phyloP scores from a whole-genome alignment of 2,329 filamentous ascomycete species.

The Acrodontium crateriforme region DNA sequence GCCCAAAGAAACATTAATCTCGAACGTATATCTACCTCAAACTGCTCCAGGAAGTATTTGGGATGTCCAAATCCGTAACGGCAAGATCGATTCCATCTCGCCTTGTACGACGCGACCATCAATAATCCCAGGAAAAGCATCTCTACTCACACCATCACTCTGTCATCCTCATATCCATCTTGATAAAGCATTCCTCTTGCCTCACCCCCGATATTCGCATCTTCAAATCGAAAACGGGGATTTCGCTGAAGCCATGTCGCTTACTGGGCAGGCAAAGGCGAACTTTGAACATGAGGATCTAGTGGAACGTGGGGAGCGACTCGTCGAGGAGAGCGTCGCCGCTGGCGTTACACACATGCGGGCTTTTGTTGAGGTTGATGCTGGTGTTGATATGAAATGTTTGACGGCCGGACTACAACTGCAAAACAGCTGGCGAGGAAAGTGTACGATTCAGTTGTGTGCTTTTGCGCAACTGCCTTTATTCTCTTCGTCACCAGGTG shows the following conservation, averaged over 20 bases:
- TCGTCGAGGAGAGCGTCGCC: conserved; percentile 50
- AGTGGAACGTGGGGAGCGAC: conserved; percentile 47
- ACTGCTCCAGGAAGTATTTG: neutral
- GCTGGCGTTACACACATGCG: conserved; percentile 56
- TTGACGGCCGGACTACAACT: conserved; percentile 44
- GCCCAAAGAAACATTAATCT: conserved; percentile 14
- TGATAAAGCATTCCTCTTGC: conserved; percentile 51
- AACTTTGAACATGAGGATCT: conserved; percentile 50
- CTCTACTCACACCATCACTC: conserved; percentile 40
- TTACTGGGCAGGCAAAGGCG: conserved; percentile 47
- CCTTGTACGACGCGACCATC: neutral
- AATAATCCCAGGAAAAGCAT: conserved; percentile 27
- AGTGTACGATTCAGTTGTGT: conserved; percentile 51
- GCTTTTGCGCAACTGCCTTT: conserved; percentile 58
- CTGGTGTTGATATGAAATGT: conserved; percentile 44
- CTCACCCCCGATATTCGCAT: conserved; percentile 44
- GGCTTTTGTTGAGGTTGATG: conserved; percentile 59
- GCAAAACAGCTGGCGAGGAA: conserved; percentile 29
- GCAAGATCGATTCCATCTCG: conserved; percentile 1
- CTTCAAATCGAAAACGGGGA: conserved; percentile 46
- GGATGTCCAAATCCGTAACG: conserved; percentile 3
- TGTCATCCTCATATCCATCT: conserved; percentile 63
- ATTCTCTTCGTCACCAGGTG: conserved; percentile 36
- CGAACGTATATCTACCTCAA: neutral
- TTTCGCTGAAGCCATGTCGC: conserved; percentile 50